These are phyloP conservation scores for Diaporthe helianthi DNA, from an alignment of 2,329 filamentous ascomycete species.

Conservation along the genomic window DNA sequence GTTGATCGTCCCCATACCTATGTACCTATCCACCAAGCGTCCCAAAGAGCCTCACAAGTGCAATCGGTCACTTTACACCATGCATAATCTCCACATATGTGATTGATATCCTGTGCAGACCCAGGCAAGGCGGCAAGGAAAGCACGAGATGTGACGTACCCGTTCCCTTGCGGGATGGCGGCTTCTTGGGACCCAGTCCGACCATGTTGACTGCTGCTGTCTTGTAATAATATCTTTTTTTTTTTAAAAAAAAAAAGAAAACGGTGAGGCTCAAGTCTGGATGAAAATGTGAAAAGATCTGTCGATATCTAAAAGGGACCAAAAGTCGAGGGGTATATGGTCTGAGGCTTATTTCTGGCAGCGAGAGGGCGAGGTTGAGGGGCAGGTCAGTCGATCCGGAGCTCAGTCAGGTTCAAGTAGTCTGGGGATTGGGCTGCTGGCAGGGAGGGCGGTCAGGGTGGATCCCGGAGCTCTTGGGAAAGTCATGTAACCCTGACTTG, in stretches of 20 bases:
- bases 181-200: slow-evolving; percentile 67
- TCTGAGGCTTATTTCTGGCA: neutral
- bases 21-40: neutral
- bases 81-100: neutral
- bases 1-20: neutral
- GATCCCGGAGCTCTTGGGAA: slow-evolving; percentile 10
- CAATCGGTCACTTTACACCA: neutral
- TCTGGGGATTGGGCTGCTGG: slow-evolving; percentile 21
- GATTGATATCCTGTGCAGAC: neutral
- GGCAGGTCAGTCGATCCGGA: slow-evolving; percentile 8
- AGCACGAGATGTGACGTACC: slow-evolving; percentile 40
- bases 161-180: slow-evolving; percentile 63
- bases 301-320: neutral
- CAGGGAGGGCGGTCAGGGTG: slow-evolving; percentile 27
- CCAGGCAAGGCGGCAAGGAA: slow-evolving; percentile 7
- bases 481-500: slow-evolving; percentile 14
- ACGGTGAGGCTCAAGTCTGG: neutral
- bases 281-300: neutral
- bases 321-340: neutral
- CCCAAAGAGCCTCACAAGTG: neutral
- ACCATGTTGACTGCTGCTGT: slow-evolving; percentile 58
- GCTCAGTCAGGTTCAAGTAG: slow-evolving; percentile 23
- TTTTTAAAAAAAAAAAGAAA: neutral
- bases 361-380: slow-evolving; percentile 9
- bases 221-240: neutral